Percentiles rank a stretch among this genome's conserved stretches.
These are phyloP conservation scores for Penicillium nordicum DNA, from an alignment of 2,329 filamentous ascomycete genomes.

Conservation along the genomic window DNA sequence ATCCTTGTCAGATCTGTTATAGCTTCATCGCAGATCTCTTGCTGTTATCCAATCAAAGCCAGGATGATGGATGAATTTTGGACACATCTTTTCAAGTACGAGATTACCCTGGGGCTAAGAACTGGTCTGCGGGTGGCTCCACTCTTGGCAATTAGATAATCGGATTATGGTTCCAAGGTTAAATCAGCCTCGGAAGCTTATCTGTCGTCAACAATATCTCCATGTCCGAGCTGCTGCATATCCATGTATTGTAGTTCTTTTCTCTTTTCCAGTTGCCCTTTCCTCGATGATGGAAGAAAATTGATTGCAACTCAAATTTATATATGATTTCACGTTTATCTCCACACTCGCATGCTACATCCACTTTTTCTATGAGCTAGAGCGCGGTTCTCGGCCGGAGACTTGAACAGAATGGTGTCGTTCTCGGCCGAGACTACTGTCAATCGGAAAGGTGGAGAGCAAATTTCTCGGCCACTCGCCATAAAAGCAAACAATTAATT, in stretches of 20 bases:
- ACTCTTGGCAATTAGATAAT: neutral
- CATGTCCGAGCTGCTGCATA: neutral
- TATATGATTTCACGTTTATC: neutral
- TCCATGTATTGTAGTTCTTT: neutral
- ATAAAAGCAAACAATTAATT: neutral
- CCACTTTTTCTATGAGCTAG: neutral
- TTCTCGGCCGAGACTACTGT: neutral
- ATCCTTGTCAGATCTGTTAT: neutral
- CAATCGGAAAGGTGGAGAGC: neutral
- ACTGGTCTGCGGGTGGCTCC: neutral
- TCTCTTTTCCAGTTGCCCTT: neutral
- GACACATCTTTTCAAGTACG: constrained; percentile 5
- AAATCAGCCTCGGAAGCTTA: neutral
- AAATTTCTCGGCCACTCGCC: neutral
- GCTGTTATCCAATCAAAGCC: neutral
- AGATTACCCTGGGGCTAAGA: neutral
- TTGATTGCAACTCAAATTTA: neutral
- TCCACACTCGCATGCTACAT: neutral
- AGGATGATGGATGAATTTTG: neutral
- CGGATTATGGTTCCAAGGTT: neutral
- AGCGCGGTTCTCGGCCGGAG: neutral
- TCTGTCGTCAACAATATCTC: neutral
- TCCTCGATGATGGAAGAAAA: neutral
- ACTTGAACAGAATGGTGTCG: neutral
- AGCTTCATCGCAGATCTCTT: neutral